These are phyloP conservation scores for Penicillium sp. DNA, from an alignment of 2,329 filamentous ascomycete species.

Conservation along the genomic window DNA sequence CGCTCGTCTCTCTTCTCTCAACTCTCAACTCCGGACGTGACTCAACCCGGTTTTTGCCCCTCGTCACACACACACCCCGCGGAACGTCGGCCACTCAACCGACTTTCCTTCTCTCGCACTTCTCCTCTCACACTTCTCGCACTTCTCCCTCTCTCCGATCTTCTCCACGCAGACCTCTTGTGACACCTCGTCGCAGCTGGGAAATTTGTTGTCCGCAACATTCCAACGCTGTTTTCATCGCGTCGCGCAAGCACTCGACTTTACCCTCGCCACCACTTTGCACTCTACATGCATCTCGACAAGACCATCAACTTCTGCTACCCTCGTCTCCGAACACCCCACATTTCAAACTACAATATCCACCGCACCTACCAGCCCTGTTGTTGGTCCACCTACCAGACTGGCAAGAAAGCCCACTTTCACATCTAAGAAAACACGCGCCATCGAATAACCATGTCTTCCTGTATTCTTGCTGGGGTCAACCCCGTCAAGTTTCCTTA, in stretches of 20 bases:
- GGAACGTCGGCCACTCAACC: constrained; percentile 20
- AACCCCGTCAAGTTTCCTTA: constrained; percentile 31
- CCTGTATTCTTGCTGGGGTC: constrained; percentile 24
- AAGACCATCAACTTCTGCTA: background rate
- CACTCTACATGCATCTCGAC: constrained; percentile 7
- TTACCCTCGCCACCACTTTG: constrained; percentile 2
- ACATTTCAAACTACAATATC: background rate
- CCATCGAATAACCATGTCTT: constrained; percentile 26
- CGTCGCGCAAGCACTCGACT: constrained; percentile 13
- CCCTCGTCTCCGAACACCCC: background rate
- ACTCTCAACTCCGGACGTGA: constrained; percentile 14
- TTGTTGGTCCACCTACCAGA: background rate
- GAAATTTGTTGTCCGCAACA: constrained; percentile 6
- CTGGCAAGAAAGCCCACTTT: constrained; percentile 2
- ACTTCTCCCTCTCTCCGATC: background rate
- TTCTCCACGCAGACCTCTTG: background rate
- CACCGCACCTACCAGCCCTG: background rate
- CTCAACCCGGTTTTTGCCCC: constrained; percentile 22
- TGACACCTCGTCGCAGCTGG: background rate
- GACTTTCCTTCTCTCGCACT: constrained; percentile 9
- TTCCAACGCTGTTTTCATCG: constrained; percentile 22
- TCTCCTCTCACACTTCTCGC: background rate
- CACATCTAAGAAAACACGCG: constrained; percentile 5
- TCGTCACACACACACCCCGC: constrained; percentile 19
- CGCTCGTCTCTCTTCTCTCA: background rate